Percentiles rank a stretch among this genome's conserved stretches.
Conservation (phyloP, 176 grass and related monocot species). For the Zizania latifolia region DNA sequence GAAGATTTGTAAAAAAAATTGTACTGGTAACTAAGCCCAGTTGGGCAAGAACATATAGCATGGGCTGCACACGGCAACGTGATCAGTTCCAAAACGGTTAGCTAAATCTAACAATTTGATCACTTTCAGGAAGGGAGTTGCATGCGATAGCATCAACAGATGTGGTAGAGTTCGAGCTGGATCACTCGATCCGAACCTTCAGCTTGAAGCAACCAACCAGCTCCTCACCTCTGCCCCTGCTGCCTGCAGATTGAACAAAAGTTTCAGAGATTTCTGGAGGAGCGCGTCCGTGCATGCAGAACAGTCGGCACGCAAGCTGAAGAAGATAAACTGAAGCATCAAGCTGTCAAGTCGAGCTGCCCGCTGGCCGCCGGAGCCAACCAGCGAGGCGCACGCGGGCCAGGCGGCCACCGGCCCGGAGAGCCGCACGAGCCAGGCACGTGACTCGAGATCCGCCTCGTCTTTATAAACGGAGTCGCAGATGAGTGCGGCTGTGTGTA, state of each 20-base stretch:
- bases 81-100: not conserved
- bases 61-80: no score
- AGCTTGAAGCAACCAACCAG: not conserved
- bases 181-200: slow-evolving; percentile 1
- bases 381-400: slow-evolving; percentile 21
- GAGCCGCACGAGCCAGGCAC: slow-evolving; percentile 9
- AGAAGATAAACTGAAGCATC: not conserved
- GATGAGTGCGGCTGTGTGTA: not conserved
- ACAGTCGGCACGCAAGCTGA: not conserved
- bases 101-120: no score
- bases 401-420: not conserved
- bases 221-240: not conserved
- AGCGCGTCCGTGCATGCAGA: not conserved
- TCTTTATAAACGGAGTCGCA: slow-evolving; percentile 21
- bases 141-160: not conserved
- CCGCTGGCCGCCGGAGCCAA: slow-evolving; percentile 10
- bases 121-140: not conserved
- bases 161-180: not conserved
- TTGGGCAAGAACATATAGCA: no score
- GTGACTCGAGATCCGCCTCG: not conserved
- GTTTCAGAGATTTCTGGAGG: not conserved
- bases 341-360: no score
- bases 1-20: no score
- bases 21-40: no score
- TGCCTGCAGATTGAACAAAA: not conserved